These are phyloP conservation scores for Lodderomyces elongisporus DNA, from an alignment of 1,139 yeast genomes.

Conservation along the genomic window DNA sequence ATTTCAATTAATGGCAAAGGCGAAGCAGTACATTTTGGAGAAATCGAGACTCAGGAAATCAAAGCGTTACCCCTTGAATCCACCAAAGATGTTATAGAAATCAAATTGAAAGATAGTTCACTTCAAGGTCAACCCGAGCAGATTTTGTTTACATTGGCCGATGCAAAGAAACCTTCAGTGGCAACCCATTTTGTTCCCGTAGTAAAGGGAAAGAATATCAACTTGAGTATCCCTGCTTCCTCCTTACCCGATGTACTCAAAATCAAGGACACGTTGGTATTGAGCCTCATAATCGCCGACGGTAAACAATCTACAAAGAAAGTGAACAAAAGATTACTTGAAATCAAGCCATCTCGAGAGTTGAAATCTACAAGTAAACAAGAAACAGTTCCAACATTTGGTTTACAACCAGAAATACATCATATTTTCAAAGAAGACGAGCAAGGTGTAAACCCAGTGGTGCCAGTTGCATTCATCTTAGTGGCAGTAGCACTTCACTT, in stretches of 20 bases:
- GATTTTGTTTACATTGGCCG: conserved; percentile 19
- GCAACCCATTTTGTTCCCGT: conserved; percentile 24
- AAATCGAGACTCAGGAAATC: conserved; percentile 32
- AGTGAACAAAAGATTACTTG: conserved; percentile 26
- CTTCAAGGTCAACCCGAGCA: conserved; percentile 23
- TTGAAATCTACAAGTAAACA: conserved; percentile 22
- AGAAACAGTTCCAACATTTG: conserved; percentile 36
- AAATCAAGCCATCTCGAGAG: conserved; percentile 29
- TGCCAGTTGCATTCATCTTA: conserved; percentile 52
- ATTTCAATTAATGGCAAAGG: conserved; percentile 24
- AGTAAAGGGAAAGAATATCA: conserved; percentile 18
- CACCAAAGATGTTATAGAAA: conserved; percentile 29
- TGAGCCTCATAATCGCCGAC: conserved; percentile 34
- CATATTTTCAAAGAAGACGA: conserved; percentile 62
- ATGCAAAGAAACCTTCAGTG: conserved; percentile 23
- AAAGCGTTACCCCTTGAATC: conserved; percentile 28
- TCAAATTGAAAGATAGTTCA: conserved; percentile 21
- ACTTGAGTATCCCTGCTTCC: conserved; percentile 23
- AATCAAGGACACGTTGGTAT: conserved; percentile 25
- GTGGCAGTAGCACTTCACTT: conserved; percentile 40
- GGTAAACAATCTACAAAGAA: conserved; percentile 19
- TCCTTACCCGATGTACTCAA: conserved; percentile 38
- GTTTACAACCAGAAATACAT: conserved; percentile 58
- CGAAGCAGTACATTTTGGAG: conserved; percentile 28
- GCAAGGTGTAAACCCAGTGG: conserved; percentile 45